Base-by-base conservation (phyloP, 345 rosid species). In the Rubroshorea leprosula region DNA sequence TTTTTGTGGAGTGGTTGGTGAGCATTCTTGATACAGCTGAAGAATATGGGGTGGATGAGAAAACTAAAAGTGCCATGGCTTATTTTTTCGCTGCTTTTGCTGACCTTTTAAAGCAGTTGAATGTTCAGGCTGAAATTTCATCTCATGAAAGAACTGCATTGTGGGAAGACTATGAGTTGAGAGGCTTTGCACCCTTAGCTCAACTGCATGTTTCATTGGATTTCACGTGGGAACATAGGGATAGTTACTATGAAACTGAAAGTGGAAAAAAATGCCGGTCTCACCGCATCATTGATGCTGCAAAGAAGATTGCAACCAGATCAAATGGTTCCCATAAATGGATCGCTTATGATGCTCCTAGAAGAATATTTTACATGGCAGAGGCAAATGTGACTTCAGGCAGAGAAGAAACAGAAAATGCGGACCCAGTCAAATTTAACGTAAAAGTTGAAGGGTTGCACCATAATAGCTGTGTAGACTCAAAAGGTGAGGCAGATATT, bases 121-220 rank as follows among this genome's bases (percentile, higher is more conserved):
- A 74, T 43, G 20, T 31, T 47, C 66, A 56, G 29, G 55, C 50
- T 27, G 75, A 63, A 56, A 61, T 41, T 7, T 43, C 64, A 26
- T 57, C 72, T 58, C 61, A 54, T 27, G 55, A 52, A 35, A 65
- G 18, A 23, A 49, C 60, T 63, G 82, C 89, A 72, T 79, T 89
- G 10, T 92, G 98, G 96, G 98, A 89, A 76, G 96, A 92, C 73
- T 80, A 81, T 21, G 94, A 92, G 66, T 73, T 92, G 65, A 78
- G 85, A 63, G 91, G 91, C 38, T 83, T 84, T 76, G 74, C 80
- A 51, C 86, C 97, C 44, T 53, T 83, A 61, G 83, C 78, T 58
- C 67, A 45, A 58, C 31, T 61, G 5, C 93, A 84, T 29, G 63
- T 4, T 3, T 62, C 57, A 19, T 55, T 80, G 51, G 87, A 89